Conservation (phyloP, 345 rosid species). For the Moricandia moricandioides region DNA sequence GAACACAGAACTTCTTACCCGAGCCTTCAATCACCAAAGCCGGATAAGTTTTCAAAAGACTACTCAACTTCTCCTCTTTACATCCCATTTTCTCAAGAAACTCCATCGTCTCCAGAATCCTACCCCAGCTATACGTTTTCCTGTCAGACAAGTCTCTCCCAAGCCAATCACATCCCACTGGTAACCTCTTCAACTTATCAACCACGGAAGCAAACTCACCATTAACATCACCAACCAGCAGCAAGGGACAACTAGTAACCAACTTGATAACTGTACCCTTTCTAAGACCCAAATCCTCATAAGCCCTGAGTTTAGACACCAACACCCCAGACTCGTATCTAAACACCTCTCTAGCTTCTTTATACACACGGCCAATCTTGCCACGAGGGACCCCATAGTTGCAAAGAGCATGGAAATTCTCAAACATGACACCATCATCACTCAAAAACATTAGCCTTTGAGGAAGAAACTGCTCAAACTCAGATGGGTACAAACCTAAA, state of each 20-base stretch:
- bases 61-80: slow-evolving; percentile 47
- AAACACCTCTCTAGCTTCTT: slow-evolving; percentile 62
- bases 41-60: slow-evolving; percentile 50
- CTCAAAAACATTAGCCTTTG: slow-evolving; percentile 47
- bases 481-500: slow-evolving; percentile 58
- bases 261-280: slow-evolving; percentile 54
- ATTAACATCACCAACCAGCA: slow-evolving; percentile 54
- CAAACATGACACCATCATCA: slow-evolving; percentile 61
- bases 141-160: slow-evolving; percentile 41
- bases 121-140: slow-evolving; percentile 54
- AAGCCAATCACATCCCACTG: slow-evolving; percentile 56
- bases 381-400: slow-evolving; percentile 70
- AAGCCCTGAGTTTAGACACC: slow-evolving; percentile 46
- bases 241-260: slow-evolving; percentile 53
- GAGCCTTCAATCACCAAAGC: slow-evolving; percentile 58
- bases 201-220: slow-evolving; percentile 48
- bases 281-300: slow-evolving; percentile 62
- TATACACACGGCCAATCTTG: slow-evolving; percentile 65
- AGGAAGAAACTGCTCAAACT: slow-evolving; percentile 49
- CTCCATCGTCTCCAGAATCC: slow-evolving; percentile 53
- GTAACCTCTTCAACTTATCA: slow-evolving; percentile 46
- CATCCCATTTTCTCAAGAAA: slow-evolving; percentile 64
- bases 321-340: slow-evolving; percentile 45
- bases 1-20: slow-evolving; percentile 54
- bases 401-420: slow-evolving; percentile 58